Conservation (phyloP, 495 filamentous ascomycete species). For the Talaromyces liani region DNA sequence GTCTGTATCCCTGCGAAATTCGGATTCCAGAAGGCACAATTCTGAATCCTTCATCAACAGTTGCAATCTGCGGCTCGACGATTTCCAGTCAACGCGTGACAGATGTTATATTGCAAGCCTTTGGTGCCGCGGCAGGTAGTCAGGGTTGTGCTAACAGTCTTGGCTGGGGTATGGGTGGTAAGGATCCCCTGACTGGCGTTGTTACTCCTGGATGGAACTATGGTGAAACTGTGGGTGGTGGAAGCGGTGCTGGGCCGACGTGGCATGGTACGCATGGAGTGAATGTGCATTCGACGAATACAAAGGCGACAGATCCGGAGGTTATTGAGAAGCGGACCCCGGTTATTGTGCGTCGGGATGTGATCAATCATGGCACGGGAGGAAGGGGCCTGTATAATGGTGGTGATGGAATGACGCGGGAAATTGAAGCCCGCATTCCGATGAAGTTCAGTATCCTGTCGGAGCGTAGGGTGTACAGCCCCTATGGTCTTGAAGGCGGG, state of each 20-base stretch:
- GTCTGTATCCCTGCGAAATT: slow-evolving; percentile 75
- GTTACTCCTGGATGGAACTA: slow-evolving; percentile 86
- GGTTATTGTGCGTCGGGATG: slow-evolving; percentile 76
- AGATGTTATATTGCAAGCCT: slow-evolving; percentile 87
- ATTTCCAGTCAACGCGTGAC: slow-evolving; percentile 87
- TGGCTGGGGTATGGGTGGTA: slow-evolving; percentile 40
- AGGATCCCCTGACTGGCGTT: slow-evolving; percentile 68
- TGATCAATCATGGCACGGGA: slow-evolving; percentile 53
- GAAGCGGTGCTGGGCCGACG: slow-evolving; percentile 74
- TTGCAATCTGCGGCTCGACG: slow-evolving; percentile 30
- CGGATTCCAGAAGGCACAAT: slow-evolving; percentile 72
- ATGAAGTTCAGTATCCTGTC: slow-evolving; percentile 82
- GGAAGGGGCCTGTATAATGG: slow-evolving; percentile 28
- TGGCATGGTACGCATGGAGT: slow-evolving; percentile 90
- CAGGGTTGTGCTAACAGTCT: slow-evolving; percentile 92
- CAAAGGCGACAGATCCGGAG: slow-evolving; percentile 90
- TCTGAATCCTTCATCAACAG: slow-evolving; percentile 62
- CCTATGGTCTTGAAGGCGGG: slow-evolving; percentile 80
- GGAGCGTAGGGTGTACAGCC: slow-evolving; percentile 75
- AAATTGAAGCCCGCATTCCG: slow-evolving; percentile 36
- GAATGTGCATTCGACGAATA: slow-evolving; percentile 98
- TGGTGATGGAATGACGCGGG: slow-evolving; percentile 31
- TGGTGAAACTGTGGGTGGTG: slow-evolving; percentile 95
- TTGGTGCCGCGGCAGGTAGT: slow-evolving; percentile 80
- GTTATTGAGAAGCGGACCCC: slow-evolving; percentile 92